phyloP scores from a whole-genome alignment of 1,139 yeast genomes.

The Suhomyces terraborum region DNA sequence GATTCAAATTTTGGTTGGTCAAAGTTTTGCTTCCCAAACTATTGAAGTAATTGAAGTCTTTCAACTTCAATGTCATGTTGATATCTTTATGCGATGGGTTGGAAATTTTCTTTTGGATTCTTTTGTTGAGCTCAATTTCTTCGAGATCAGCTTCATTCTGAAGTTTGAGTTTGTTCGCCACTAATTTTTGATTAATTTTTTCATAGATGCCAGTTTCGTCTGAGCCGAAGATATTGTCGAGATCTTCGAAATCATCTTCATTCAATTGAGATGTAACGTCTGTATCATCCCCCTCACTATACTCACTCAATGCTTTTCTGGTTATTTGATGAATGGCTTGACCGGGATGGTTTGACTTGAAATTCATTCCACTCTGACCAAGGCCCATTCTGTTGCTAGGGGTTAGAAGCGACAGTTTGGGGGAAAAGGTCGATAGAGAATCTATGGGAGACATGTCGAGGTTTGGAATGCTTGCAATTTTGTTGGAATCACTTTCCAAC shows the following conservation, averaged over 20 bases:
- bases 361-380: conserved; percentile 4
- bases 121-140: conserved; percentile 32
- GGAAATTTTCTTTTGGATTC: conserved; percentile 20
- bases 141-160: conserved; percentile 40
- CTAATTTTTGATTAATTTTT: conserved; percentile 20
- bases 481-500: conserved; percentile 7
- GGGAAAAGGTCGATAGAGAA: conserved; percentile 29
- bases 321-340: conserved; percentile 11
- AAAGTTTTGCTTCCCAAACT: conserved; percentile 12
- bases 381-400: conserved; percentile 13
- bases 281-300: conserved; percentile 43
- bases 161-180: conserved; percentile 30
- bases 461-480: conserved; percentile 6
- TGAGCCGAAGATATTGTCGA: conserved; percentile 43
- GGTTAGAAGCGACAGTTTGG: conserved; percentile 22
- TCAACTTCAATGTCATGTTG: conserved; percentile 32
- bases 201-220: conserved; percentile 41
- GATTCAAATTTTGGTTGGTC: conserved; percentile 20
- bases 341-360: background rate
- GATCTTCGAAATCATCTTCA: conserved; percentile 46
- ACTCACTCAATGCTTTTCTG: conserved; percentile 33
- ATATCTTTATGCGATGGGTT: conserved; percentile 17
- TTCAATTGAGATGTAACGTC: conserved; percentile 44
- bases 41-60: conserved; percentile 29
- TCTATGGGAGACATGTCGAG: conserved; percentile 20